Evolutionary conservation across 768 basidiomycete genomes (phyloP).

Genomic region (Termitomyces sp.): DNA sequence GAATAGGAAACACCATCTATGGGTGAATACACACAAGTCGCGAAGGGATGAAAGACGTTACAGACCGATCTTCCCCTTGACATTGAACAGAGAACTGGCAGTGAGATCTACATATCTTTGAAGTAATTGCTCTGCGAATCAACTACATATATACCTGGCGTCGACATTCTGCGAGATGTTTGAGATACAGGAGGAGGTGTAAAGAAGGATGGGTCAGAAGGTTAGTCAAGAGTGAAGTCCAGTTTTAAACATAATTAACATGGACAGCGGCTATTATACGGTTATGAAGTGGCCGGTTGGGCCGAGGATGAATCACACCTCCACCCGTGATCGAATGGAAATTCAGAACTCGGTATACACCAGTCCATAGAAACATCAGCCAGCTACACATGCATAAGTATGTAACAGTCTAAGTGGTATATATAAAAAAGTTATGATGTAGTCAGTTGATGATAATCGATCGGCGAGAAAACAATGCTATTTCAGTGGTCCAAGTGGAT

Average conservation of each 20-base stretch:
- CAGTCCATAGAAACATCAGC: background rate
- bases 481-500: background rate
- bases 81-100: constrained; percentile 51
- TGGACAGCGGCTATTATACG: constrained; percentile 11
- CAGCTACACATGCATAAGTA: background rate
- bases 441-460: background rate
- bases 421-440: background rate
- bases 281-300: constrained; percentile 11
- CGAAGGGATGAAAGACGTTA: background rate
- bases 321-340: background rate
- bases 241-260: constrained; percentile 8
- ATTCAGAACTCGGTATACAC: no score
- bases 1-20: background rate
- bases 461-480: background rate
- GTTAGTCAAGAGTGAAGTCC: background rate
- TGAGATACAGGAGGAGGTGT: background rate
- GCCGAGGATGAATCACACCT: background rate
- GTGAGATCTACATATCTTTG: constrained; percentile 38
- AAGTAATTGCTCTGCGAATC: background rate
- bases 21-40: background rate
- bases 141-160: constrained; percentile 12
- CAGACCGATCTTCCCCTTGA: constrained; percentile 65
- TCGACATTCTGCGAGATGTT: constrained; percentile 11
- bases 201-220: background rate
- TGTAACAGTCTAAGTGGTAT: background rate